A percentile compares a stretch with the other conserved stretches of the same genome.
Evolutionary conservation across 768 basidiomycete species (phyloP).

Genomic region (Fistulinella prunicolor): DNA sequence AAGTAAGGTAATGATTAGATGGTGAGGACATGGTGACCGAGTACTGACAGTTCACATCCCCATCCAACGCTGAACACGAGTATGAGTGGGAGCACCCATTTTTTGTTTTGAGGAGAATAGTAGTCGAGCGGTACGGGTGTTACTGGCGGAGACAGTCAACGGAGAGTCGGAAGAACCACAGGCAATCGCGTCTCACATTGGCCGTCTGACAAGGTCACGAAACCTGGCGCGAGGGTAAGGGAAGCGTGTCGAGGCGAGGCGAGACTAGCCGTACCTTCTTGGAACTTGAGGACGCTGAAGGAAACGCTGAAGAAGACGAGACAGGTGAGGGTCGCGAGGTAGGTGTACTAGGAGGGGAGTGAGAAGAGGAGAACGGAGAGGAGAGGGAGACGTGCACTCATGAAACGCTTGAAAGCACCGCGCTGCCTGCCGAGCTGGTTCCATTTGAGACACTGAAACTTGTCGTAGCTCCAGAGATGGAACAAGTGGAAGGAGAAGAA

Average conservation of each 20-base stretch:
- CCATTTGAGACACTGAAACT: slow-evolving; percentile 73
- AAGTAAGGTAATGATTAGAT: background rate
- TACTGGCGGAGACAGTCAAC: slow-evolving; percentile 36
- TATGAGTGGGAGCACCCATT: slow-evolving; percentile 65
- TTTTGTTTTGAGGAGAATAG: slow-evolving; percentile 46
- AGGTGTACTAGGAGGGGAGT: slow-evolving; percentile 60
- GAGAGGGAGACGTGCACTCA: slow-evolving; percentile 62
- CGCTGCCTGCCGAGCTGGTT: slow-evolving; percentile 65
- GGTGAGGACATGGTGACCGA: background rate
- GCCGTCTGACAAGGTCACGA: slow-evolving; percentile 9
- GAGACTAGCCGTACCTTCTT: slow-evolving; percentile 51
- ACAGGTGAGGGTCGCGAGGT: slow-evolving; percentile 65
- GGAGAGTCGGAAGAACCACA: background rate
- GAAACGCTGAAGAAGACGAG: slow-evolving; percentile 62
- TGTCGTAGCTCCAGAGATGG: slow-evolving; percentile 82
- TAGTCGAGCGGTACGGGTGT: slow-evolving; percentile 52
- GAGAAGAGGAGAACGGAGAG: slow-evolving; percentile 7
- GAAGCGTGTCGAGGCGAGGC: background rate
- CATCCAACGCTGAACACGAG: slow-evolving; percentile 72
- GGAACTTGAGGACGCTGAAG: slow-evolving; percentile 65
- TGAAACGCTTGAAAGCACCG: slow-evolving; percentile 83
- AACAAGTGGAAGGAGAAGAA: slow-evolving; percentile 64
- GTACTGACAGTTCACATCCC: slow-evolving; percentile 67
- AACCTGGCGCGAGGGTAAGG: slow-evolving; percentile 14
- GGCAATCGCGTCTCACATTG: slow-evolving; percentile 7